A percentile compares a stretch with the other conserved stretches of the same genome.
These are phyloP conservation scores for Raffaelea deltoideospora DNA, from an alignment of 2,329 filamentous ascomycete genomes.

Conservation along the genomic window DNA sequence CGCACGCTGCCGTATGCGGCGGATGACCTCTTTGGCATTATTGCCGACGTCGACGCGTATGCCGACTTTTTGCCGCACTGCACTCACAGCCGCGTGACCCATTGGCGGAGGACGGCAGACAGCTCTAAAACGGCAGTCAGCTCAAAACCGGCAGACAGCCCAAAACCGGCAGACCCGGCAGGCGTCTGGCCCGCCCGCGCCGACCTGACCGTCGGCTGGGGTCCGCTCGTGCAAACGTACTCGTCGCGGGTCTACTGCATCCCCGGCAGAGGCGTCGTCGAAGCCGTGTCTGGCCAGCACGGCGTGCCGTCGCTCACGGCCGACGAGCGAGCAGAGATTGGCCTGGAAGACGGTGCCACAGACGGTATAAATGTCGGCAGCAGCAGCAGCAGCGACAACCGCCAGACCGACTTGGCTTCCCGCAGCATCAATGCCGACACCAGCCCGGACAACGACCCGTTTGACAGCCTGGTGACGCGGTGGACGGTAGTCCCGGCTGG, in stretches of 20 bases:
- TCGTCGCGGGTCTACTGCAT: slow-evolving; percentile 67
- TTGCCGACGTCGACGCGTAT: slow-evolving; percentile 82
- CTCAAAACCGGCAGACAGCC: too few relatives aligned
- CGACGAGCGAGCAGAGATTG: slow-evolving; percentile 15
- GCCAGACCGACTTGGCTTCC: not conserved
- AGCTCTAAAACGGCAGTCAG: too few relatives aligned
- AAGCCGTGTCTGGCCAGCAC: slow-evolving; percentile 51
- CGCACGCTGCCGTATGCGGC: slow-evolving; percentile 65
- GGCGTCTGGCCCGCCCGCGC: slow-evolving; percentile 53
- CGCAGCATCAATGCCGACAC: not conserved
- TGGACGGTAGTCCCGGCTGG: slow-evolving; percentile 47
- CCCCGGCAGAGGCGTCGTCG: slow-evolving; percentile 45
- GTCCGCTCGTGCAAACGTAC: slow-evolving; percentile 70
- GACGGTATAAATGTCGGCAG: too few relatives aligned
- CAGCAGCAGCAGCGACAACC: slow-evolving; percentile 6
- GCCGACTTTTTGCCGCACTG: slow-evolving; percentile 85
- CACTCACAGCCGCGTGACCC: slow-evolving; percentile 57
- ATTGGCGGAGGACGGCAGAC: slow-evolving; percentile 33
- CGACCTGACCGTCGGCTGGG: slow-evolving; percentile 73
- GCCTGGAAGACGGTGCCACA: slow-evolving; percentile 7
- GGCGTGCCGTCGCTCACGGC: slow-evolving; percentile 24
- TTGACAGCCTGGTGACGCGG: slow-evolving; percentile 53
- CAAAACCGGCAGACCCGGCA: not conserved
- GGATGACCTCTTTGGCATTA: slow-evolving; percentile 60
- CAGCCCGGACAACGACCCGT: slow-evolving; percentile 23